These are phyloP conservation scores for Lachancea meyersii DNA, from an alignment of 805 yeast species.

Conservation along the genomic window DNA sequence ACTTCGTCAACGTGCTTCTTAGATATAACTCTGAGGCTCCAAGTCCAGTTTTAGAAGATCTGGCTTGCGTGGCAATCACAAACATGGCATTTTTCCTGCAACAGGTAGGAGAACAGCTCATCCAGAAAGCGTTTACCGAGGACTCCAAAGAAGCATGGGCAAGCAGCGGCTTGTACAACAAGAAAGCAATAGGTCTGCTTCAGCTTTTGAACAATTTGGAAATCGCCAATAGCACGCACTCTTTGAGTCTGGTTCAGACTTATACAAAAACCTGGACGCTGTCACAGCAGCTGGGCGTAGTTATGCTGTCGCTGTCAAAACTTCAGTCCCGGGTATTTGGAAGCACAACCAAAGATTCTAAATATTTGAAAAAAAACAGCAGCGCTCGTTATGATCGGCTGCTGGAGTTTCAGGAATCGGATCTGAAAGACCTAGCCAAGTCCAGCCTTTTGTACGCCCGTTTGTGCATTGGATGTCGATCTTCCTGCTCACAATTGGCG, in stretches of 20 bases:
- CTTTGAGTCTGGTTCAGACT: conserved; percentile 6
- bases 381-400: conserved; percentile 18
- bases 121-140: conserved; percentile 23
- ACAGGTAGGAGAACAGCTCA: conserved; percentile 18
- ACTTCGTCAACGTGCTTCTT: conserved; percentile 11
- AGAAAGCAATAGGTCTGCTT: conserved; percentile 25
- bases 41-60: conserved; percentile 7
- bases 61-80: conserved; percentile 11
- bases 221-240: conserved; percentile 2
- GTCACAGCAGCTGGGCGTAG: conserved; percentile 27
- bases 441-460: conserved; percentile 25
- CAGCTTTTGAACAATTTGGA: conserved; percentile 9
- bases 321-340: conserved; percentile 21
- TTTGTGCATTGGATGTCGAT: conserved; percentile 27
- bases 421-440: conserved; percentile 22
- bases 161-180: conserved; percentile 24
- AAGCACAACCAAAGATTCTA: not conserved
- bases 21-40: not conserved
- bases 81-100: conserved; percentile 20
- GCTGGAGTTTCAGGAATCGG: conserved; percentile 27
- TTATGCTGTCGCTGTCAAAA: conserved; percentile 30
- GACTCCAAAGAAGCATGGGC: conserved; percentile 23
- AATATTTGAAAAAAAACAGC: not conserved
- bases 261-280: conserved; percentile 10
- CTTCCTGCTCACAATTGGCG: conserved; percentile 11